These are phyloP conservation scores for Fusarium neocosmosporiellum DNA, from an alignment of 2,329 filamentous ascomycete species.

Conservation along the genomic window DNA sequence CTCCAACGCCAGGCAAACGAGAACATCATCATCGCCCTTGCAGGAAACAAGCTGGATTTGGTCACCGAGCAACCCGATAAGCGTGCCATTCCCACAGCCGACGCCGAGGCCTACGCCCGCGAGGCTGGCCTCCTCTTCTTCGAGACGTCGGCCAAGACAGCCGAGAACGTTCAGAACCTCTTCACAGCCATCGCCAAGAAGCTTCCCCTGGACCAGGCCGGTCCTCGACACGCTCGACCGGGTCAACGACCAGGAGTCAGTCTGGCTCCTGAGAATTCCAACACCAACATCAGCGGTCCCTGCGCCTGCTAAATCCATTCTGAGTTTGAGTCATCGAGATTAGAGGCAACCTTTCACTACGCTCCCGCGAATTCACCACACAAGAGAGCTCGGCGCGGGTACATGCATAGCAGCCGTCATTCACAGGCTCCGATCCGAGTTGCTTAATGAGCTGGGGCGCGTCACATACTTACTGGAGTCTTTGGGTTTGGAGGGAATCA, in stretches of 20 bases:
- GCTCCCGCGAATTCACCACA: constrained; percentile 38
- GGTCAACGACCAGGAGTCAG: constrained; percentile 70
- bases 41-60: constrained; percentile 97
- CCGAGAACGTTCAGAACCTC: constrained; percentile 93
- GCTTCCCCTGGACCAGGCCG: constrained; percentile 93
- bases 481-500: constrained; percentile 53
- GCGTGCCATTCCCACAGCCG: constrained; percentile 87
- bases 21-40: constrained; percentile 98
- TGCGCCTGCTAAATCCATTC: constrained; percentile 64
- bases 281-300: constrained; percentile 66
- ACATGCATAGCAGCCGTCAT: constrained; percentile 43
- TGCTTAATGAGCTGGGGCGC: constrained; percentile 44
- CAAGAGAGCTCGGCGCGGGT: constrained; percentile 36
- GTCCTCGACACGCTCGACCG: constrained; percentile 84
- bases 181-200: constrained; percentile 99
- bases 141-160: constrained; percentile 97
- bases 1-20: constrained; percentile 98
- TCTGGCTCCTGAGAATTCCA: constrained; percentile 66
- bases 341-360: constrained; percentile 31
- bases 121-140: constrained; percentile 97
- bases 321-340: constrained; percentile 33
- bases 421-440: constrained; percentile 38
- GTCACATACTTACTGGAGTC: constrained; percentile 55
- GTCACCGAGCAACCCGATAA: constrained; percentile 96
- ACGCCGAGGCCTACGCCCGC: constrained; percentile 93